A percentile compares a stretch with the other conserved stretches of the same genome.
These are phyloP conservation scores for Trifolium fragiferum DNA, from an alignment of 306 rosid species.

Conservation along the genomic window DNA sequence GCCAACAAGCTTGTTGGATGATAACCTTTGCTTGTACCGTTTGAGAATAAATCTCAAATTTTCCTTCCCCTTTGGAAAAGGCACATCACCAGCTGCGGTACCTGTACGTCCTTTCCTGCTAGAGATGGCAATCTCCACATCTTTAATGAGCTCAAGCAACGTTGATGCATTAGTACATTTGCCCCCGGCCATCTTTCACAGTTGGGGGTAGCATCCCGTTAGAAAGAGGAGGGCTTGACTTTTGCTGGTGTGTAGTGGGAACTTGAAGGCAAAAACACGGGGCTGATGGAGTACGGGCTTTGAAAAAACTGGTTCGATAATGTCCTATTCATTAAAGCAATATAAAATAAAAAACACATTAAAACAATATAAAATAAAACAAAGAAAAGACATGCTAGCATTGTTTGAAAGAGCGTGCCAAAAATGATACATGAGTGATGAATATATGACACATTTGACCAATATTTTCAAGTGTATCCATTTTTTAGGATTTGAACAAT, in stretches of 20 bases:
- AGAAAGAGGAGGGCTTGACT: conserved; percentile 68
- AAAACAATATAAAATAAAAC: conserved; percentile 5
- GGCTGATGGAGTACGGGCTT: conserved; percentile 69
- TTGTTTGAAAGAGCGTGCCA: conserved; percentile 16
- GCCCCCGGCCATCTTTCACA: conserved; percentile 75
- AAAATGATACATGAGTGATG: neutral
- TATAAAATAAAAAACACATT: neutral
- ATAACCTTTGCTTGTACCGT: conserved; percentile 84
- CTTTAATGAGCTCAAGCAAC: conserved; percentile 76
- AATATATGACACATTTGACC: neutral
- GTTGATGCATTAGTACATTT: conserved; percentile 72
- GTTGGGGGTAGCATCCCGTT: conserved; percentile 89
- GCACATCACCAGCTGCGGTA: conserved; percentile 95
- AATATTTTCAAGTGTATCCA: neutral
- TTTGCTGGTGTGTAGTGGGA: conserved; percentile 63
- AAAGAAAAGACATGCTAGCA: conserved; percentile 6
- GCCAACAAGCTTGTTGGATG: conserved; percentile 64
- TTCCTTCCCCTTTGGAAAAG: conserved; percentile 92
- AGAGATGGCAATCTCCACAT: conserved; percentile 82
- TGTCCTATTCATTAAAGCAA: conserved; percentile 61
- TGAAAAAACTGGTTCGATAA: conserved; percentile 75
- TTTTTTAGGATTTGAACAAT: conserved; percentile 4
- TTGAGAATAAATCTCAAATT: conserved; percentile 90
- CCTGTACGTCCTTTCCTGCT: conserved; percentile 89
- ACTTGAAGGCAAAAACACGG: conserved; percentile 95